Evolutionary conservation across 2,329 filamentous ascomycete species (phyloP), one percentile per base, ranked within the genome.

Genomic region (Ploettnerulaceae sp.): DNA sequence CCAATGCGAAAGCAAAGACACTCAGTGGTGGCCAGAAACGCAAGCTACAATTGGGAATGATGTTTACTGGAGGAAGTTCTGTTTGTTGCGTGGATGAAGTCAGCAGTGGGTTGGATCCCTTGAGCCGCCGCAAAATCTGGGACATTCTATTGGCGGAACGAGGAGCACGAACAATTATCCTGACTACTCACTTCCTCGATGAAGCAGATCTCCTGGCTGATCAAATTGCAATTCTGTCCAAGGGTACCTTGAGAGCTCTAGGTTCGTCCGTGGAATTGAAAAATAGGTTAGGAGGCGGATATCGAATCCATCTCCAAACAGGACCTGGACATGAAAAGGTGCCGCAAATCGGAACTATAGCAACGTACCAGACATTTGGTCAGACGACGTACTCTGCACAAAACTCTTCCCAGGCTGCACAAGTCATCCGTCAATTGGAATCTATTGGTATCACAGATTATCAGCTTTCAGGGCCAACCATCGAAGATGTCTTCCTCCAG

Each of bases 1-100:
- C 81, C 31, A 77, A 79, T 26, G 84, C 89, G 0, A 72, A 75
- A 50, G 79, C 89, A 0, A 82, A 81, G 61, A 94, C 88, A 0
- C 71, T 96, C 0, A 95, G 89, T 2, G 90, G 90, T 7, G 90
- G 90, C 0, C 90, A 96, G 65, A 95, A 95, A 69, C 75, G 90
- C 42, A 96, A 96, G 65, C 73, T 95, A 7, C 90, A 96, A 65
- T 73, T 96, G 2, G 89, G 89, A 4, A 91, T 95, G 81, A 95
- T 95, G 89, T 81, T 96, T 57, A 94, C 88, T 3, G 90, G 91
- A 51, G 89, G 89, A 8, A 91, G 86, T 52, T 81, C 81, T 18
- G 83, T 96, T 0, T 95, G 90, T 67, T 93, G 89, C 59, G 81
- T 96, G 5, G 90, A 96, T 57, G 91, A 96, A 66, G 89, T 95